These are phyloP conservation scores for Backusella parvicylindrica DNA, from an alignment of 192 early-diverging fungal genomes.

Conservation along the genomic window DNA sequence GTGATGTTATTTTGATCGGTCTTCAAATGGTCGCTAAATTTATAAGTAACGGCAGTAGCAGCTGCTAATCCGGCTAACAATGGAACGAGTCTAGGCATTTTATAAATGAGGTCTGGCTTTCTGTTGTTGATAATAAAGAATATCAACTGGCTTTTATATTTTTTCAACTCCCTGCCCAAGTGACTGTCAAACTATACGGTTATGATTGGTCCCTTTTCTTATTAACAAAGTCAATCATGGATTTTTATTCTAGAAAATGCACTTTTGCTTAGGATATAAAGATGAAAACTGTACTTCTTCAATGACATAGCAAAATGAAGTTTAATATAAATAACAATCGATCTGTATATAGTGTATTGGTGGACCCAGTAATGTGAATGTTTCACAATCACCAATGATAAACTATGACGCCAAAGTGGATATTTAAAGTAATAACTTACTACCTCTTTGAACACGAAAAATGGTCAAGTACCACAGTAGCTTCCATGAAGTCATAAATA, in stretches of 20 bases:
- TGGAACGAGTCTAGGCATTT: constrained; percentile 10
- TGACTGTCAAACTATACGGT: not conserved
- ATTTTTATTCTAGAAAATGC: not conserved
- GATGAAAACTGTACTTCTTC: not conserved
- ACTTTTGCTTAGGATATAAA: not conserved
- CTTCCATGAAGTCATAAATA: not conserved
- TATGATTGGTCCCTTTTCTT: not conserved
- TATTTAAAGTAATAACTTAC: not conserved
- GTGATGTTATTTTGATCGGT: not conserved
- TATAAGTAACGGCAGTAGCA: constrained; percentile 2
- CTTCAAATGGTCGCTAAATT: not conserved
- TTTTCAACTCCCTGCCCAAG: constrained; percentile 1
- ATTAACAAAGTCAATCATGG: not conserved
- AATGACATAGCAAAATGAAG: too few relatives aligned
- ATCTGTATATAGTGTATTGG: not conserved
- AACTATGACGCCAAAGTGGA: not conserved
- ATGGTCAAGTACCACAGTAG: not conserved
- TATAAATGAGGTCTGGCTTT: not conserved
- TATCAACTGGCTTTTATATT: not conserved
- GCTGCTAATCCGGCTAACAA: constrained; percentile 7
- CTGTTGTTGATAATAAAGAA: not conserved
- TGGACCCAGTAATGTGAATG: not conserved
- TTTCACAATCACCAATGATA: not conserved
- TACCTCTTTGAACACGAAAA: not conserved
- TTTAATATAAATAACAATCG: not conserved